These are phyloP conservation scores for Stagonosporopsis rhizophila DNA, from an alignment of 2,329 filamentous ascomycete genomes.

Conservation along the genomic window DNA sequence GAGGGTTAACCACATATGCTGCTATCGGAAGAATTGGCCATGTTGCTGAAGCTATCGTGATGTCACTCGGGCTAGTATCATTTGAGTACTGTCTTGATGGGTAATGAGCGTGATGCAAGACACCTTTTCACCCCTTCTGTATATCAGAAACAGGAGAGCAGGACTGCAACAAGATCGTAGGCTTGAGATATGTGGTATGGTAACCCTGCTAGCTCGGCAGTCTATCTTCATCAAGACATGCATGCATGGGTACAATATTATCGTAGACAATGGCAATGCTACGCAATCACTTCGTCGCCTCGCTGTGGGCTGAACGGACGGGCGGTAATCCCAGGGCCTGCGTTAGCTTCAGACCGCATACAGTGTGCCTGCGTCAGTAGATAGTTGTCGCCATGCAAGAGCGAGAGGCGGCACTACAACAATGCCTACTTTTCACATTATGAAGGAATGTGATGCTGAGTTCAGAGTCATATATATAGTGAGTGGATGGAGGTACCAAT, in stretches of 20 bases:
- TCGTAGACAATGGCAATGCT: neutral
- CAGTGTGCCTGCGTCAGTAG: neutral
- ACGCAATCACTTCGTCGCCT: neutral
- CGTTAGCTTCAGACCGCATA: conserved; percentile 2
- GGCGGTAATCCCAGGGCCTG: neutral
- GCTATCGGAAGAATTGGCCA: neutral
- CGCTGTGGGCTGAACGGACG: conserved; percentile 4
- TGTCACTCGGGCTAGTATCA: neutral
- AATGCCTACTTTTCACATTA: neutral
- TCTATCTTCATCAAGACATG: conserved; percentile 1
- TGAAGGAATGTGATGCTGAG: neutral
- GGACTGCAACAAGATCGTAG: neutral
- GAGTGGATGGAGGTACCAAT: neutral
- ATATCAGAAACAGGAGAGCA: neutral
- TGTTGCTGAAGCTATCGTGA: neutral
- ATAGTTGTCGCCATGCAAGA: neutral
- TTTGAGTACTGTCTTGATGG: neutral
- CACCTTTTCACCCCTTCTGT: neutral
- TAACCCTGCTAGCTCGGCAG: neutral
- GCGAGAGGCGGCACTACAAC: neutral
- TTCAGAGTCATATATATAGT: no score
- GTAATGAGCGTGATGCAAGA: neutral
- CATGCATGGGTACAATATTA: neutral
- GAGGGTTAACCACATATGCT: conserved; percentile 10
- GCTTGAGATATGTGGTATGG: neutral